Conservation (phyloP, 352 stramenopile species). For the Globisporangium splendens region DNA sequence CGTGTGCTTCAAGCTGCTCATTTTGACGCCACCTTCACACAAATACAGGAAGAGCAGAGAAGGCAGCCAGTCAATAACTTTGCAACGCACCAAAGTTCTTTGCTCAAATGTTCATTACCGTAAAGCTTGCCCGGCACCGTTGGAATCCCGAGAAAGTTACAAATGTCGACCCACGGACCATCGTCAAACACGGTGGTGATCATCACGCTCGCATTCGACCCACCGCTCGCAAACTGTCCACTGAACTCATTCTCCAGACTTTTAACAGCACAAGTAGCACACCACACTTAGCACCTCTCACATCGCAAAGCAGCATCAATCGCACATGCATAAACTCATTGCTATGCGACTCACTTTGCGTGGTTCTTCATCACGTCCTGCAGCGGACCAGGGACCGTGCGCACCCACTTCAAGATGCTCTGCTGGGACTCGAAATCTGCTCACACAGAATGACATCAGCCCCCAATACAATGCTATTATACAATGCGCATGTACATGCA, state of each 20-base stretch:
- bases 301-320: background rate
- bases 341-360: slow-evolving; percentile 24
- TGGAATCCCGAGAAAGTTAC: slow-evolving; percentile 43
- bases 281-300: slow-evolving; percentile 1
- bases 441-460: background rate
- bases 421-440: slow-evolving; percentile 53
- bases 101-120: slow-evolving; percentile 21
- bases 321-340: background rate
- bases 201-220: slow-evolving; percentile 29
- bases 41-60: background rate
- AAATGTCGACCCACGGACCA: slow-evolving; percentile 82
- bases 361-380: slow-evolving; percentile 78
- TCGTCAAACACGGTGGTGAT: slow-evolving; percentile 78
- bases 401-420: slow-evolving; percentile 79
- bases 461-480: background rate
- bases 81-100: too few species aligned
- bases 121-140: slow-evolving; percentile 54
- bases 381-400: slow-evolving; percentile 59
- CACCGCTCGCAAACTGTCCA: slow-evolving; percentile 35
- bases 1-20: slow-evolving; percentile 58
- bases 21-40: slow-evolving; percentile 53
- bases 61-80: background rate
- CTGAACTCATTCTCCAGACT: slow-evolving; percentile 46
- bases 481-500: background rate
- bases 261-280: background rate